Evolutionary conservation across 768 basidiomycete species (phyloP).

Genomic region (Rhizopogon vinicolor): DNA sequence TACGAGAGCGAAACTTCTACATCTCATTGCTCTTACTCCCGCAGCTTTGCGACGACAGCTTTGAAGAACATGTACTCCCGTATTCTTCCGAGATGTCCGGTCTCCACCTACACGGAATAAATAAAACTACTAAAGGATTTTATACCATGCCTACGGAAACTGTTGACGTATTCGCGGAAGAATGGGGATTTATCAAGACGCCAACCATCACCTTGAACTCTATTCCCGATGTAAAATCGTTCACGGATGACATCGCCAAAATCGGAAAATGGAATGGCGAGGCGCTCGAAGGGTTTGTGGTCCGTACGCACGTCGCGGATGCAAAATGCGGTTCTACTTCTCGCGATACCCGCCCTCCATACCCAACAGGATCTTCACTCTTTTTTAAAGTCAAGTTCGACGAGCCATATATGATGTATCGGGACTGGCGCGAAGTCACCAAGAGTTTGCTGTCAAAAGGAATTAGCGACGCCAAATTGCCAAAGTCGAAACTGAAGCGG

Average conservation of each 20-base stretch:
- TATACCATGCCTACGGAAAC: conserved; percentile 59
- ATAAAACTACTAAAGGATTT: conserved; percentile 63
- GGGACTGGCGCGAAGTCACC: conserved; percentile 95
- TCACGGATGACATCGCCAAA: conserved; percentile 63
- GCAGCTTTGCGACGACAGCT: conserved; percentile 94
- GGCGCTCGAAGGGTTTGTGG: conserved; percentile 91
- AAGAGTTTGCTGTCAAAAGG: conserved; percentile 54
- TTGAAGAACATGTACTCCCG: conserved; percentile 93
- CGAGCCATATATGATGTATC: conserved; percentile 98
- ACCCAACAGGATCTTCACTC: conserved; percentile 76
- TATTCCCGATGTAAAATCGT: conserved; percentile 63
- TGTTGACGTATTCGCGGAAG: conserved; percentile 77
- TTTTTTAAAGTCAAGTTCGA: conserved; percentile 99
- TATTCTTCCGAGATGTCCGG: conserved; percentile 82
- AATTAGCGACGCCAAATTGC: conserved; percentile 34
- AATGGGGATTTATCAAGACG: conserved; percentile 92
- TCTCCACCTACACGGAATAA: conserved; percentile 90
- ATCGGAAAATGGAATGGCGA: conserved; percentile 80
- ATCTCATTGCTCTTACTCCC: background rate
- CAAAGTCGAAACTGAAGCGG: conserved; percentile 66
- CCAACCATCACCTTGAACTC: conserved; percentile 49
- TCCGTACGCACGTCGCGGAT: conserved; percentile 62
- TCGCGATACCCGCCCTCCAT: conserved; percentile 48
- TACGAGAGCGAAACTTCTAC: background rate
- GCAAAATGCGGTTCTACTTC: conserved; percentile 30